These are phyloP conservation scores for Balansia obtecta DNA, from an alignment of 2,329 filamentous ascomycete genomes.

Conservation along the genomic window DNA sequence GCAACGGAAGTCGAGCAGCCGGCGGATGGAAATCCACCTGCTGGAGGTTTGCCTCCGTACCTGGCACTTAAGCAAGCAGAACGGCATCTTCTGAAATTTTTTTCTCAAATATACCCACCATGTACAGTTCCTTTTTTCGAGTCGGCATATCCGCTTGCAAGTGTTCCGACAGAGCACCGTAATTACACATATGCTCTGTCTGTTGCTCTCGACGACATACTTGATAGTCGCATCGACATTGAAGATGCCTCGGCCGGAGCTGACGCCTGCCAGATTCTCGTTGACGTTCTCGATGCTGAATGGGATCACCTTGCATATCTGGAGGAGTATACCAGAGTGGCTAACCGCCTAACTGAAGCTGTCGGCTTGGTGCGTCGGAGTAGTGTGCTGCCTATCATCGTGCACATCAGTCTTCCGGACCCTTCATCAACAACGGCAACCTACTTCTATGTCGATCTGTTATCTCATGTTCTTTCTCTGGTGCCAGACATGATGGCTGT, in stretches of 20 bases:
- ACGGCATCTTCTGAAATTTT: constrained; percentile 56
- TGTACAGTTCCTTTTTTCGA: constrained; percentile 45
- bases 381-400: constrained; percentile 47
- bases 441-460: constrained; percentile 38
- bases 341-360: constrained; percentile 41
- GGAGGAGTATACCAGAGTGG: constrained; percentile 19
- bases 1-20: constrained; percentile 7
- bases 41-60: constrained; percentile 42
- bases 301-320: constrained; percentile 8
- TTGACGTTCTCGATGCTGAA: constrained; percentile 27
- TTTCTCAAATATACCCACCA: constrained; percentile 45
- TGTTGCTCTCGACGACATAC: constrained; percentile 42
- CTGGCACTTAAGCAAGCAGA: constrained; percentile 57
- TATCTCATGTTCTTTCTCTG: constrained; percentile 48
- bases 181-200: constrained; percentile 56
- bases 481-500: constrained; percentile 51
- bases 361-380: constrained; percentile 50
- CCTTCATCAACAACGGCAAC: constrained; percentile 11
- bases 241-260: constrained; percentile 53
- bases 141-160: constrained; percentile 52
- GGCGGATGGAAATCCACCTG: not conserved
- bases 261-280: constrained; percentile 52
- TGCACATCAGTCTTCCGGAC: constrained; percentile 31
- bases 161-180: constrained; percentile 45
- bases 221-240: constrained; percentile 42